Conservation (phyloP, 352 stramenopile species). For the Phytophthora hibernalis region DNA sequence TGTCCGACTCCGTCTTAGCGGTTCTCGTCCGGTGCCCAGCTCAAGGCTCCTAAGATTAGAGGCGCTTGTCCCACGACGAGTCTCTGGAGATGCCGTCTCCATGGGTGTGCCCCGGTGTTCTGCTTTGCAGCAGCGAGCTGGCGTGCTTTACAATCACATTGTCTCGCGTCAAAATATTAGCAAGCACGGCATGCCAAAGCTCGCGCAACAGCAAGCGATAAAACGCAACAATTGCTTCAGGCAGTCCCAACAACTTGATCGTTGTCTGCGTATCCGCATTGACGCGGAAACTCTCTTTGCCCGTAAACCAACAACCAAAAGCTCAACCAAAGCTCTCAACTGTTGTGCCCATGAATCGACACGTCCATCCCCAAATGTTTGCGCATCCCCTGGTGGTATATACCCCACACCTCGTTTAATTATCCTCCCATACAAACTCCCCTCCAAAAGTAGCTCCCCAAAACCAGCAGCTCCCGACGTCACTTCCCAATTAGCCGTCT, state of each 20-base stretch:
- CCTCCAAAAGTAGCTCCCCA: no score
- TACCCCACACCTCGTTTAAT: slow-evolving; percentile 7
- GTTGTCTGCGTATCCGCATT: neutral
- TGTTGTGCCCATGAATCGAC: neutral
- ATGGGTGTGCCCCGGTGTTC: no score
- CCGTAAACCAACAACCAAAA: no score
- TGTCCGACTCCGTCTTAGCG: slow-evolving; percentile 10
- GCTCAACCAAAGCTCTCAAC: neutral
- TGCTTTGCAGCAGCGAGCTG: no score
- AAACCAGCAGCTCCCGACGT: neutral
- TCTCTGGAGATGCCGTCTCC: neutral
- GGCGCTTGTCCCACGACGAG: neutral
- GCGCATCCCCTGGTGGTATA: slow-evolving; percentile 1
- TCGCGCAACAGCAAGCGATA: no score
- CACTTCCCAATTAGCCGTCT: slow-evolving; percentile 18
- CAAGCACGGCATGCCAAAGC: no score
- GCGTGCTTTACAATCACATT: no score
- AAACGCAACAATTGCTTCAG: no score
- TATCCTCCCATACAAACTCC: slow-evolving; percentile 2
- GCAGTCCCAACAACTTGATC: neutral
- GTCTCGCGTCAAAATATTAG: no score
- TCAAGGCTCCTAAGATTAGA: slow-evolving; percentile 20
- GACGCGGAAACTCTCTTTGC: neutral
- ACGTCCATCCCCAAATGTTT: neutral
- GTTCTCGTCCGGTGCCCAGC: neutral